Evolutionary conservation across 2,329 filamentous ascomycete genomes (phyloP), one percentile per base, ranked within the genome.

Genomic region (Leptographium lundbergii): DNA sequence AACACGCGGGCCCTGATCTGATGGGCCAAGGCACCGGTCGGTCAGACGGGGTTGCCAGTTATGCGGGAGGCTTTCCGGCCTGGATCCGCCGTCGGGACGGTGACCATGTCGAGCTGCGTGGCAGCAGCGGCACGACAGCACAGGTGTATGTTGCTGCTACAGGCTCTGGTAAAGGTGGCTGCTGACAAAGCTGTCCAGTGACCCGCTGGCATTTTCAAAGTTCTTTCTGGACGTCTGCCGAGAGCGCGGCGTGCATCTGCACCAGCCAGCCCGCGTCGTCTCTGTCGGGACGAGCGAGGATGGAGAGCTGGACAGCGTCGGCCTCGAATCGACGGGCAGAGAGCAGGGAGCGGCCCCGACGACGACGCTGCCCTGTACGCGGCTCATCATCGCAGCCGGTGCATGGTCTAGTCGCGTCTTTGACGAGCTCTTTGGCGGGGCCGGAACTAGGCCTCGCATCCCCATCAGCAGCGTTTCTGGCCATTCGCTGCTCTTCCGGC

Each of bases 341-440:
- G 17, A 13, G 2, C 65, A 19, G 39, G 39, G 39, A 19, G 13
- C 39, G 14, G 19, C 70, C 54, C 72, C 73, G 6, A 74, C 74
- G 17, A 70, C 70, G 2, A 73, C 80, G 51, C 67, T 91, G 2
- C 77, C 84, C 0, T 89, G 86, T 66, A 81, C 79, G 0, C 79
- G 81, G 13, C 68, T 92, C 27, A 72, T 91, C 19, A 77, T 92
- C 61, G 73, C 86, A 0, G 80, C 86, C 0, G 88, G 88, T 3
- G 80, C 83, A 3, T 92, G 89, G 88, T 86, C 87, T 0, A 77
- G 81, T 0, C 71, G 72, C 36, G 81, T 89, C n/a, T 86, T 89
- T 67, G 65, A 72, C 2, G 72, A 74, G 0, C 77, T 92, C 19
- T 91, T 92, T 66, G 39, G 29, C 11, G 50, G 19, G n/a, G n/a